Percentiles rank a stretch among this genome's conserved stretches.
Conservation (phyloP, 768 basidiomycete genomes). For the Tulasnella sp. region DNA sequence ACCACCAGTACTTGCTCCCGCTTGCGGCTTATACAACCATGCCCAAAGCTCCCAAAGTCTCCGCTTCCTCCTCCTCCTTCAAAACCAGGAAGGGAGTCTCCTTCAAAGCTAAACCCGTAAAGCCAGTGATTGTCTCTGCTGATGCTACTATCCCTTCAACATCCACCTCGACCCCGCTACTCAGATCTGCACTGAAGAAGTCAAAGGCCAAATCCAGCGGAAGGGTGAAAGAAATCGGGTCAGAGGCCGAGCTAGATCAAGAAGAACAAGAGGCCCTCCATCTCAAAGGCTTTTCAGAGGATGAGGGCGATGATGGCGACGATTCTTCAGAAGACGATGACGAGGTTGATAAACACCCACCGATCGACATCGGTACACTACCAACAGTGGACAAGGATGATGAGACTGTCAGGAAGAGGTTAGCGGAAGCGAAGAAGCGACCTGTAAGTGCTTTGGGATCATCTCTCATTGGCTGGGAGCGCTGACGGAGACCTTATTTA, state of each 20-base stretch:
- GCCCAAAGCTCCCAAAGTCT: no score
- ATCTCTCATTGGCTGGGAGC: constrained; percentile 24
- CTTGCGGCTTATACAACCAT: no score
- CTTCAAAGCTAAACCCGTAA: no score
- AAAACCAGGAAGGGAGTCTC: no score
- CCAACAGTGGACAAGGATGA: constrained; percentile 88
- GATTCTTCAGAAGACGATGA: constrained; percentile 71
- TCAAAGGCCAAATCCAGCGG: no score
- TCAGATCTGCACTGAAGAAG: no score
- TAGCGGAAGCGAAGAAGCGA: constrained; percentile 45
- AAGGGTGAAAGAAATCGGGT: not conserved
- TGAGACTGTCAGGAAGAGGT: constrained; percentile 49
- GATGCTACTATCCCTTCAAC: no score
- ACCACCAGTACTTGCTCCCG: no score
- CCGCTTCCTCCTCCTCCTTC: no score
- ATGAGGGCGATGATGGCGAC: constrained; percentile 41
- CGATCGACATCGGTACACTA: constrained; percentile 58
- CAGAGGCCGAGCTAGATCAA: constrained; percentile 22
- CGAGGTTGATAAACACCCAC: constrained; percentile 35
- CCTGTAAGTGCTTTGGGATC: constrained; percentile 39
- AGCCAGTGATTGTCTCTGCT: no score
- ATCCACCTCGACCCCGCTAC: no score
- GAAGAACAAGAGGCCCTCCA: constrained; percentile 26
- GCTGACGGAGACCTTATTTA: constrained; percentile 22
- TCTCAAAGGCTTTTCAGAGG: constrained; percentile 64